Base-by-base conservation (phyloP, 306 rosid species). In the Sicyos edulis region DNA sequence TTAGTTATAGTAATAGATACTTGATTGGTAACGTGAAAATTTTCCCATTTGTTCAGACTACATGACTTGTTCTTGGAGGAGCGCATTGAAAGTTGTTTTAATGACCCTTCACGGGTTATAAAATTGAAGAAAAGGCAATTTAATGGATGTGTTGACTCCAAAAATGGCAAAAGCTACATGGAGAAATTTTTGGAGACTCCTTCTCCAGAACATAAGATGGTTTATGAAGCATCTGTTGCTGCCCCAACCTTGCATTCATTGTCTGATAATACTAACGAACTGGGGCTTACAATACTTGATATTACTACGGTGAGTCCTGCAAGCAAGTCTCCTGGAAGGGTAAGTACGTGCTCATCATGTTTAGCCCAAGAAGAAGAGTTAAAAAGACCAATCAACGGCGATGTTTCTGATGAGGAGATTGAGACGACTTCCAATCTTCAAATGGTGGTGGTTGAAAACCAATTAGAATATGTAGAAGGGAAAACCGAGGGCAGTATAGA, bases 1-100 rank as follows among this genome's bases (percentile, higher is more conserved):
- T 56, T 42, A 26, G 29, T 26, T 26, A 44, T 67, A 76, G 76
- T 53, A 34, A 34, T 63, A 76, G 78, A 68, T 79, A 63, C 62
- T 71, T 78, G 56, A 80, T 69, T 69, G 54, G 42, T 76, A 65
- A 73, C 71, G 77, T 47, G 74, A 75, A 67, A 62, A 63, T 29
- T 60, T 71, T 81, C 74, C 72, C 26, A 73, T 68, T 73, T 6
- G 72, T 80, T 78, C 91, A 95, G 99, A 79, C 77, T 95, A 58
- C 96, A 95, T 76, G 90, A 95, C 72, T 83, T 95, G 81, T 81
- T 95, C 73, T 83, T 87, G 81, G 91, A 86, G 84, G 99, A 95
- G 83, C 88, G 88, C 44, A 60, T 85, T 81, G 92, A 85, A 84
- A 89, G 86, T 84, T 84, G 86, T 84, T 82, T 59, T 71, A 78